Percentiles rank a stretch among this genome's conserved stretches.
These are phyloP conservation scores for Solidago caesia DNA, from an alignment of 129 eudicot species.

Conservation along the genomic window DNA sequence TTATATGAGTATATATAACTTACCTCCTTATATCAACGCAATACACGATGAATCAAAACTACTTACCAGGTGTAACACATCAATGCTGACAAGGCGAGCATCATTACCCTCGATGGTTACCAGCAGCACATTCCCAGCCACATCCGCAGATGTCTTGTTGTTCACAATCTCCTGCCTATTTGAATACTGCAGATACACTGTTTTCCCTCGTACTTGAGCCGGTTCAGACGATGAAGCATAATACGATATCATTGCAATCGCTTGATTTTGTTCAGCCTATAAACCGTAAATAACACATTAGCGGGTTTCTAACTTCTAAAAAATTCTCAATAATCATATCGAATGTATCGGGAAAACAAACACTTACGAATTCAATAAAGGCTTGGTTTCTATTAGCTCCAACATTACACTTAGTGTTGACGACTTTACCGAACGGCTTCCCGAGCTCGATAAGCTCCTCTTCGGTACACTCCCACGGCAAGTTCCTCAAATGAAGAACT, in stretches of 20 bases:
- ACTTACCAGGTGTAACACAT: slow-evolving; percentile 94
- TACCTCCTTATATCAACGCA: slow-evolving; percentile 29
- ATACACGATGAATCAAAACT: slow-evolving; percentile 9
- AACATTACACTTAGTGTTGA: slow-evolving; percentile 91
- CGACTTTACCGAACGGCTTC: slow-evolving; percentile 90
- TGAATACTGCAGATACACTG: slow-evolving; percentile 92
- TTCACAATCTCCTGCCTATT: slow-evolving; percentile 99
- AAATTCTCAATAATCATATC: neutral
- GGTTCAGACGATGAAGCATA: slow-evolving; percentile 99
- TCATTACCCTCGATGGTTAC: slow-evolving; percentile 91
- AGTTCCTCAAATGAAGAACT: slow-evolving; percentile 91
- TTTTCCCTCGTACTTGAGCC: slow-evolving; percentile 96
- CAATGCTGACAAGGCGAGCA: slow-evolving; percentile 94
- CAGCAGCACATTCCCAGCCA: slow-evolving; percentile 93
- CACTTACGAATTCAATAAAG: slow-evolving; percentile 85
- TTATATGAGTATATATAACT: neutral
- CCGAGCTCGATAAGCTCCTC: slow-evolving; percentile 85
- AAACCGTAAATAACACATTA: slow-evolving; percentile 4
- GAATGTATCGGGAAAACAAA: neutral
- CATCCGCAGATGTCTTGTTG: slow-evolving; percentile 98
- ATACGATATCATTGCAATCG: slow-evolving; percentile 94
- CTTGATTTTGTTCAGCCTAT: slow-evolving; percentile 90
- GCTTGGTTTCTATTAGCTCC: slow-evolving; percentile 97
- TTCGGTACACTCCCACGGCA: slow-evolving; percentile 97
- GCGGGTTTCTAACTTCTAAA: neutral